Conservation (phyloP, 495 filamentous ascomycete species). For the Lineolata rhizophorae region DNA sequence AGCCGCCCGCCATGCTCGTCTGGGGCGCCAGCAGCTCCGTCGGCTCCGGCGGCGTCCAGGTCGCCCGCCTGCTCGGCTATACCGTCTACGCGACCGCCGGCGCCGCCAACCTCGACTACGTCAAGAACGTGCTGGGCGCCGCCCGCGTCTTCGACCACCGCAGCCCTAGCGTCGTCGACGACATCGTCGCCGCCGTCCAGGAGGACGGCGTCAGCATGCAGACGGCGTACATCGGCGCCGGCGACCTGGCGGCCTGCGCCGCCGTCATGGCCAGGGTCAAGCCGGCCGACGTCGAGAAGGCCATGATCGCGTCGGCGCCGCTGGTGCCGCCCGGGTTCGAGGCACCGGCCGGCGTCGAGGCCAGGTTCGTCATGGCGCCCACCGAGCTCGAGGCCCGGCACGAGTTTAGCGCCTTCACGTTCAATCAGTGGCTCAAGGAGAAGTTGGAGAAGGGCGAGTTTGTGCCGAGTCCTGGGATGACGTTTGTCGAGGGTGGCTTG, state of each 20-base stretch:
- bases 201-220: constrained; percentile 20
- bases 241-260: constrained; percentile 15
- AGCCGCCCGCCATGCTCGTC: constrained; percentile 7
- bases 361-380: not conserved
- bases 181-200: constrained; percentile 22
- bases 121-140: constrained; percentile 26
- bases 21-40: not conserved
- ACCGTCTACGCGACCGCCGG: constrained; percentile 29
- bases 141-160: constrained; percentile 28
- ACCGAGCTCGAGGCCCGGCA: constrained; percentile 9
- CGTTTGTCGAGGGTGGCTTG: constrained; percentile 24
- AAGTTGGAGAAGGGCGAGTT: constrained; percentile 20
- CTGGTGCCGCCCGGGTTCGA: not conserved
- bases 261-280: constrained; percentile 20
- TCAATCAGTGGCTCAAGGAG: constrained; percentile 22
- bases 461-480: constrained; percentile 23
- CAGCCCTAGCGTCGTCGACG: constrained; percentile 20
- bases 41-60: not conserved
- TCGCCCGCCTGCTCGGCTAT: constrained; percentile 19
- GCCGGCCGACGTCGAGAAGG: constrained; percentile 14
- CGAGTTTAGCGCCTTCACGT: constrained; percentile 20
- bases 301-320: no score
- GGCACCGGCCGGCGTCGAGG: not conserved
- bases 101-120: constrained; percentile 20
- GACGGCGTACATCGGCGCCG: constrained; percentile 22